Evolutionary conservation across 345 rosid species (phyloP).

Genomic region (Turritis glabra): DNA sequence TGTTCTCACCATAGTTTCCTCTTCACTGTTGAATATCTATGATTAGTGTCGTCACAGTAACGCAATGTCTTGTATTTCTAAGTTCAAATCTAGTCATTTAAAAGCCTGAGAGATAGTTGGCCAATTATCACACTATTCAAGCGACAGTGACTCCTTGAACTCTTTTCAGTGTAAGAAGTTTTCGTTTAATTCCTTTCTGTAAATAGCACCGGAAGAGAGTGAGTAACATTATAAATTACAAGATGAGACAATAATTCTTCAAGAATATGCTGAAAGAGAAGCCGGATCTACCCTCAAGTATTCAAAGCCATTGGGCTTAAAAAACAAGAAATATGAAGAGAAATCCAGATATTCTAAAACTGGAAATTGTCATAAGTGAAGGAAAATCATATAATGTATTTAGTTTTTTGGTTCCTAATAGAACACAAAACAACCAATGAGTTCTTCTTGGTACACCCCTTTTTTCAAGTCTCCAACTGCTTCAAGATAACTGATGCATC

Average conservation of each 20-base stretch:
- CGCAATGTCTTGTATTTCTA: background rate
- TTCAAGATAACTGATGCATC: slow-evolving; percentile 43
- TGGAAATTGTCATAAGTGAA: background rate
- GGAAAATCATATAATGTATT: background rate
- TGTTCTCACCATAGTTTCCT: background rate
- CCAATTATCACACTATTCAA: background rate
- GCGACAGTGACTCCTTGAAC: background rate
- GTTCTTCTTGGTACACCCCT: slow-evolving; percentile 42
- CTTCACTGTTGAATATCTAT: background rate
- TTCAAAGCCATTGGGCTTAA: slow-evolving; percentile 1
- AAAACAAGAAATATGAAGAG: background rate
- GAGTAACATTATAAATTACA: background rate
- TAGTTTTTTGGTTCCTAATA: slow-evolving; percentile 14
- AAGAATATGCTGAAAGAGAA: background rate
- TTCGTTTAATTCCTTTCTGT: background rate
- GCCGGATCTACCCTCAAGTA: background rate
- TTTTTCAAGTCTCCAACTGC: slow-evolving; percentile 28
- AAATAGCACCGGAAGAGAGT: background rate
- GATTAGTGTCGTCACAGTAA: background rate
- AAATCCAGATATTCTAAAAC: background rate
- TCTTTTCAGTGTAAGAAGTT: background rate
- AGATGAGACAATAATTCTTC: slow-evolving; percentile 7
- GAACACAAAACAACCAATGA: slow-evolving; percentile 25
- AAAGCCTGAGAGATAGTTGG: background rate
- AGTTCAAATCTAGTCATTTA: background rate